phyloP scores from a whole-genome alignment of 208 protist species.

The Trypanosoma conorhini region DNA sequence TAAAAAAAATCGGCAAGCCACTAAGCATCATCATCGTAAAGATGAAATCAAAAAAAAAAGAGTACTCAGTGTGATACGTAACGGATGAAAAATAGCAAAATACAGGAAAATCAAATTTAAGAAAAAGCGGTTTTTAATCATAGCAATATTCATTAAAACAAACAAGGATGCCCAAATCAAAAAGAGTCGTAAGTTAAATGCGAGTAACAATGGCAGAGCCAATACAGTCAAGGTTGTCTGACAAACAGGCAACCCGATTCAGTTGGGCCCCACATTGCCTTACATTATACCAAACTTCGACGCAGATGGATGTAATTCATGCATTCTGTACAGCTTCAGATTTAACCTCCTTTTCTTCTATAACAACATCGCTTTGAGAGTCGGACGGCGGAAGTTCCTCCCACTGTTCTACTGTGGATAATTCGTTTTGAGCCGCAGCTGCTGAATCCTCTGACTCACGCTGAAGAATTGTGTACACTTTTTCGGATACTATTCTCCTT shows the following conservation, averaged over 20 bases:
- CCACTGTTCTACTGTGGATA: not conserved
- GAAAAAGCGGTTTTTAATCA: not conserved
- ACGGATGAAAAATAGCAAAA: too few species aligned
- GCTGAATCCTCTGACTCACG: constrained; percentile 13
- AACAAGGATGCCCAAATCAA: not conserved
- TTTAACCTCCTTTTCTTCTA: not conserved
- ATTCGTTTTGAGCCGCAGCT: not conserved
- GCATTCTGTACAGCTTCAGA: not conserved
- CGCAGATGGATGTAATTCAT: not conserved
- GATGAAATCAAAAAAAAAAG: too few species aligned
- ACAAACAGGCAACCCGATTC: not conserved
- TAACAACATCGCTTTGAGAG: constrained; percentile 12
- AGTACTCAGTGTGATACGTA: too few species aligned
- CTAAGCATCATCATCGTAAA: constrained; percentile 7
- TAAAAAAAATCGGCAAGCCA: too few species aligned
- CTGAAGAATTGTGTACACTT: constrained; percentile 22
- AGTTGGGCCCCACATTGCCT: too few species aligned
- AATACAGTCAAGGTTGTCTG: too few species aligned
- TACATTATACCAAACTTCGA: too few species aligned
- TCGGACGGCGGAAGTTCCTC: not conserved
- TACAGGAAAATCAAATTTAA: not conserved
- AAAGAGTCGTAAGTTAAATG: not conserved
- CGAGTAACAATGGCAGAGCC: too few species aligned
- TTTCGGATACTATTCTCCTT: constrained; percentile 28
- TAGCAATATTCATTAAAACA: not conserved